Percentiles rank a stretch among this genome's conserved stretches.
phyloP scores from a whole-genome alignment of 2,329 filamentous ascomycete genomes.

The Paracamarosporium sp. region DNA sequence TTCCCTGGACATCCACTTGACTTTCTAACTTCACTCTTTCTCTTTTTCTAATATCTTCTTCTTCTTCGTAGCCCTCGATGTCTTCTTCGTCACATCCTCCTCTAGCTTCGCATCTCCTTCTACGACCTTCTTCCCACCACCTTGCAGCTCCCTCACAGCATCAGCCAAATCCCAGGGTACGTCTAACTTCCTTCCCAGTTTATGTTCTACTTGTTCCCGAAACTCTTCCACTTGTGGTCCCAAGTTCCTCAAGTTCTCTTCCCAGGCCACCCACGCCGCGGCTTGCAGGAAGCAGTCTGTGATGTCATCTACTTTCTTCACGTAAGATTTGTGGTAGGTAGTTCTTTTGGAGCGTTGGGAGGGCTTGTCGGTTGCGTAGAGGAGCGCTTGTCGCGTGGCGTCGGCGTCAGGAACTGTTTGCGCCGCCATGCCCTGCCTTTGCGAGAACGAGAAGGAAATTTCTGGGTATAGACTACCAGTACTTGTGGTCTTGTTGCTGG shows the following conservation, averaged over 20 bases:
- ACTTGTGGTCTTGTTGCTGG: neutral
- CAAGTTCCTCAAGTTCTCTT: conserved; percentile 56
- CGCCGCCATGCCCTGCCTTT: too few species aligned
- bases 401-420: neutral
- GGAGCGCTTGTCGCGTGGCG: conserved; percentile 8
- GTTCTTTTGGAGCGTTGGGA: neutral
- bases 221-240: neutral
- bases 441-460: conserved; percentile 23
- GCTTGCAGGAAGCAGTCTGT: conserved; percentile 82
- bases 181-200: neutral
- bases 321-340: conserved; percentile 10
- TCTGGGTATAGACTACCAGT: conserved; percentile 12
- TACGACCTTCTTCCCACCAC: neutral
- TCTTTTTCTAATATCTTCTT: neutral
- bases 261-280: conserved; percentile 78
- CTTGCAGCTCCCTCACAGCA: neutral
- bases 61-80: neutral
- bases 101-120: neutral
- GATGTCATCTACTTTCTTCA: conserved; percentile 76
- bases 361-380: conserved; percentile 6
- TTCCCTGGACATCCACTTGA: too few species aligned
- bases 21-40: neutral
- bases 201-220: neutral
- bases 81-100: neutral
- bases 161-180: neutral